A percentile compares a stretch with the other conserved stretches of the same genome.
Conservation (phyloP, 164 flowering plant genomes). For the Piper betle region DNA sequence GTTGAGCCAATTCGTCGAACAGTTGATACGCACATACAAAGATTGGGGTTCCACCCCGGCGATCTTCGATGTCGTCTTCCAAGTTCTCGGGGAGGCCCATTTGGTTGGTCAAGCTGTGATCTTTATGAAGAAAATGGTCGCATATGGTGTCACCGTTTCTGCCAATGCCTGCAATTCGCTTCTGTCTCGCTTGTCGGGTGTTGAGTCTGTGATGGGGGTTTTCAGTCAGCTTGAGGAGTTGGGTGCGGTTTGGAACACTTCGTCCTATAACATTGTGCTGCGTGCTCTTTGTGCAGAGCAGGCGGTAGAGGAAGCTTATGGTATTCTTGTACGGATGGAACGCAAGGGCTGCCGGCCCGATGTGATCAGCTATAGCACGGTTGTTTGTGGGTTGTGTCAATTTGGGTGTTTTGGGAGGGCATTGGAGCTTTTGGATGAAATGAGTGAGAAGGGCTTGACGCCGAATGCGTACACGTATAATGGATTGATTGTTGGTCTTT, state of each 20-base stretch:
- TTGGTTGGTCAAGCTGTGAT: too few relatives aligned
- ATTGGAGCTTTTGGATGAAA: slow-evolving; percentile 29
- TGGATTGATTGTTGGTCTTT: slow-evolving; percentile 28
- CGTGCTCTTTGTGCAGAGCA: slow-evolving; percentile 14
- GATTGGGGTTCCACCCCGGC: slow-evolving; percentile 23
- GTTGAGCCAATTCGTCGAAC: slow-evolving; percentile 15
- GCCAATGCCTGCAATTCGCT: slow-evolving; percentile 21
- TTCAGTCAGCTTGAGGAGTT: slow-evolving; percentile 13
- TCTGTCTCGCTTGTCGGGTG: slow-evolving; percentile 7
- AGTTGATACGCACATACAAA: slow-evolving; percentile 20
- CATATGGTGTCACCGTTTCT: slow-evolving; percentile 19
- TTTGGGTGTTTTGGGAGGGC: slow-evolving; percentile 31
- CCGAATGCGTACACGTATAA: slow-evolving; percentile 37
- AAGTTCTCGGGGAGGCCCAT: slow-evolving; percentile 11
- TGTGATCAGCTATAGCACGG: slow-evolving; percentile 23
- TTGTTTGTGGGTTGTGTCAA: slow-evolving; percentile 38
- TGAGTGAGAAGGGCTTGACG: slow-evolving; percentile 27
- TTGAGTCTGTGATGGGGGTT: slow-evolving; percentile 5
- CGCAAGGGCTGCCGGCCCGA: slow-evolving; percentile 14
- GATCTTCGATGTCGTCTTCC: slow-evolving; percentile 20
- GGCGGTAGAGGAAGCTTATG: slow-evolving; percentile 13
- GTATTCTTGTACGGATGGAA: slow-evolving; percentile 17
- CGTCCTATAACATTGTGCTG: slow-evolving; percentile 16
- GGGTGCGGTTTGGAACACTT: slow-evolving; percentile 23
- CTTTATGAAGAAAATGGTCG: too few relatives aligned